Evolutionary conservation across 2,329 filamentous ascomycete species (phyloP), one percentile per base, ranked within the genome.

Genomic region (Zalaria obscura): DNA sequence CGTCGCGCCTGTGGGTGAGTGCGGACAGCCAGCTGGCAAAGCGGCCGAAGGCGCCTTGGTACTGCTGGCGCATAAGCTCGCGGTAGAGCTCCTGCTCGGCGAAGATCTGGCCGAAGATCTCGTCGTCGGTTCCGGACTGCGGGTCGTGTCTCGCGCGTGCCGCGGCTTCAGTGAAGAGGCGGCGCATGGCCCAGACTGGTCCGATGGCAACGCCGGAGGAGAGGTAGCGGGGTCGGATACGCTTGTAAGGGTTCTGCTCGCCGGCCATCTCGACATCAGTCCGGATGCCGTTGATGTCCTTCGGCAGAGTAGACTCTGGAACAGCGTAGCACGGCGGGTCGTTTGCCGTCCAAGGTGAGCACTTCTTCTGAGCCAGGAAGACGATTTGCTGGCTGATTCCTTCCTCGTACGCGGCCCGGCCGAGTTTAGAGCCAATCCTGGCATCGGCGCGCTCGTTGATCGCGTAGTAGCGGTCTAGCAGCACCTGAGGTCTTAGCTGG

Each of bases 401-500:
- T 25, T 51, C 36, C 8, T 35, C 38, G 11, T 40, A 28, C n/a
- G 46, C 46, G 10, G 43, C 41, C 25, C 35, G 34, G 5, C 50
- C 51, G 11, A 54, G 38, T 39, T 51, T 46, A 6, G 64, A 56
- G 31, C 61, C 58, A 35, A 80, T 57, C 26, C 69, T 65, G 28
- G 58, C 55, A 47, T 81, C 49, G 5, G 54, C 53, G 27, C 44
- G 38, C 6, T 39, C 40, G 28, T 73, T 58, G 18, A 76, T 60
- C 6, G 64, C 61, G 35, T 41, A 44, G 54, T 79, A 83, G 32
- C 78, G 69, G 47, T 71, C 61, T 11, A 83, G 67, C 44, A 83
- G 59, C 11, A 80, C 65, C 38, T 79, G 70, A 3, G 75, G 70
- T 0, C 76, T 76, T 2, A 83, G 63, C 54, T 83, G 79, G 45